These are phyloP conservation scores for Penicillium frequentans DNA, from an alignment of 2,329 filamentous ascomycete genomes.

Conservation along the genomic window DNA sequence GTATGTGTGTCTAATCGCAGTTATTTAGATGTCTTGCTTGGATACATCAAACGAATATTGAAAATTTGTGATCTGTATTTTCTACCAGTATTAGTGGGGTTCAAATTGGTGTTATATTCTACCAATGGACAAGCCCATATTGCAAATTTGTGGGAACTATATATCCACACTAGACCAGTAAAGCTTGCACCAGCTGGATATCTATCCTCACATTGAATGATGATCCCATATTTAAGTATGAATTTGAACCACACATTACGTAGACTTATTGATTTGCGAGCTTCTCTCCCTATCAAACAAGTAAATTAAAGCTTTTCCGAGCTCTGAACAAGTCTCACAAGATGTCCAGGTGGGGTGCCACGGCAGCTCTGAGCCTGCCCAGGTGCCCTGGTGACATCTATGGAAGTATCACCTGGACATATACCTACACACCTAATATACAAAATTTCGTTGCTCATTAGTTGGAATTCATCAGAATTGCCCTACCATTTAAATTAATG, in stretches of 20 bases:
- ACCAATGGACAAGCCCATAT: constrained; percentile 10
- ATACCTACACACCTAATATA: not conserved
- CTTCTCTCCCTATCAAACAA: not conserved
- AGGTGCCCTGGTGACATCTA: not conserved
- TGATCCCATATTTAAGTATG: not conserved
- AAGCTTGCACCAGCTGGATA: not conserved
- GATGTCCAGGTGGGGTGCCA: not conserved
- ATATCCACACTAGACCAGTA: constrained; percentile 1
- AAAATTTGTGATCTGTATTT: not conserved
- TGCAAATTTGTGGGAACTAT: constrained; percentile 15
- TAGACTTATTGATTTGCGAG: not conserved
- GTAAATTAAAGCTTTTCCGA: not conserved
- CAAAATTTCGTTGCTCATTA: no score
- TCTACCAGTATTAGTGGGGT: not conserved
- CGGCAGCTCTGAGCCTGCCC: not conserved
- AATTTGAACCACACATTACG: not conserved
- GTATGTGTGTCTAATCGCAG: constrained; percentile 4
- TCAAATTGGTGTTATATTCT: not conserved
- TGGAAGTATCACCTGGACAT: not conserved
- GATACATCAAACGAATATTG: not conserved
- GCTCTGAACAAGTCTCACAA: not conserved
- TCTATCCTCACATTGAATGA: not conserved
- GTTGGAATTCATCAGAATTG: not conserved
- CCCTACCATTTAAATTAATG: not conserved
- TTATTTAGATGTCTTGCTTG: not conserved